These are phyloP conservation scores for Candida golubevii DNA, from an alignment of 805 yeast species.

Conservation along the genomic window DNA sequence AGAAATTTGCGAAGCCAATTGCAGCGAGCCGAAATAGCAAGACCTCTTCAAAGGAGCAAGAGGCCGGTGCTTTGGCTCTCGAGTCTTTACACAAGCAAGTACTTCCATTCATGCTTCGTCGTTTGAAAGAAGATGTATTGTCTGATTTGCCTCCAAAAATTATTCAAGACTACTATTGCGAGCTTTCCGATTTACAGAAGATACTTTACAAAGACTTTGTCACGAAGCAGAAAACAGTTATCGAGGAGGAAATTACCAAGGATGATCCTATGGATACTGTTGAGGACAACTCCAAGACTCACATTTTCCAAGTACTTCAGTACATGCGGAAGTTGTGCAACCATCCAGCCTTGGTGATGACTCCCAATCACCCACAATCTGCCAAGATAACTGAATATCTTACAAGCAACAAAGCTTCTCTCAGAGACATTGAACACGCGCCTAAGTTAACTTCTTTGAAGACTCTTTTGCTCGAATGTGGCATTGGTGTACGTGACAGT, in stretches of 20 bases:
- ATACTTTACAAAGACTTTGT: slow-evolving; percentile 87
- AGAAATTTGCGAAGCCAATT: slow-evolving; percentile 95
- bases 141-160: slow-evolving; percentile 97
- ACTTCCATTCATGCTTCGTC: slow-evolving; percentile 90
- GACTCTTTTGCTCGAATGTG: slow-evolving; percentile 83
- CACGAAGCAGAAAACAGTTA: slow-evolving; percentile 70
- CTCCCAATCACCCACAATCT: slow-evolving; percentile 79
- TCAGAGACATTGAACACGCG: slow-evolving; percentile 77
- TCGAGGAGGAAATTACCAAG: slow-evolving; percentile 54
- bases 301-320: slow-evolving; percentile 94
- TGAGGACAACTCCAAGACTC: slow-evolving; percentile 64
- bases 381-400: slow-evolving; percentile 61
- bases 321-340: slow-evolving; percentile 96
- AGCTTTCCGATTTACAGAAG: slow-evolving; percentile 84
- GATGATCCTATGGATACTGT: slow-evolving; percentile 29
- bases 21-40: slow-evolving; percentile 89
- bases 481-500: slow-evolving; percentile 59
- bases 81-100: slow-evolving; percentile 97
- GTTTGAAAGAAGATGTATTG: slow-evolving; percentile 92
- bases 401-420: slow-evolving; percentile 49
- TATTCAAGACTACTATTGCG: slow-evolving; percentile 97
- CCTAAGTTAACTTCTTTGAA: slow-evolving; percentile 85
- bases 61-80: slow-evolving; percentile 91
- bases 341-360: slow-evolving; percentile 88
- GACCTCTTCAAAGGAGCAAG: slow-evolving; percentile 89